phyloP scores from a whole-genome alignment of 306 rosid genomes.

The Castanopsis chinensis region DNA sequence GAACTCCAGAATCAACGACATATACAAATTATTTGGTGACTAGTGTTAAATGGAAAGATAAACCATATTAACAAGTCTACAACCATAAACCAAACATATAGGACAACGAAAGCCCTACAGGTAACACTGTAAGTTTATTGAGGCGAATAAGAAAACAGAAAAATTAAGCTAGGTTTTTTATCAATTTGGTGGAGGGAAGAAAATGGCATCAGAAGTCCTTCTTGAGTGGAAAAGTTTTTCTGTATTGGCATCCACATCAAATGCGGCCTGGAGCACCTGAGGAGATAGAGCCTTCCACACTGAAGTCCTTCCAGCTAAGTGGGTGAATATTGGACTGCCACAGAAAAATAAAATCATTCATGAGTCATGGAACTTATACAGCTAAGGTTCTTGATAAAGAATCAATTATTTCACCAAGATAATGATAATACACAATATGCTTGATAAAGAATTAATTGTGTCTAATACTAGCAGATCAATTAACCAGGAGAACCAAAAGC shows the following conservation, averaged over 20 bases:
- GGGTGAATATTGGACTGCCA: constrained; percentile 77
- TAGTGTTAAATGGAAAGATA: neutral
- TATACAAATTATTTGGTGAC: neutral
- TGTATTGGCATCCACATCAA: constrained; percentile 57
- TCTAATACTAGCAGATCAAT: too few relatives aligned
- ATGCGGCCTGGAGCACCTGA: constrained; percentile 62
- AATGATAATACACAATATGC: neutral
- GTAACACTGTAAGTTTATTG: neutral
- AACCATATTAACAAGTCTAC: neutral
- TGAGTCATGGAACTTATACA: neutral
- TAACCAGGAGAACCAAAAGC: neutral
- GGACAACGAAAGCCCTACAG: too few relatives aligned
- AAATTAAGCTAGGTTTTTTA: neutral
- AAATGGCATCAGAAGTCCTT: constrained; percentile 69
- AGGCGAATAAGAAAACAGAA: neutral
- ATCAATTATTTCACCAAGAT: neutral
- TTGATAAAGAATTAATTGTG: too few relatives aligned
- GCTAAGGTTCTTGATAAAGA: neutral
- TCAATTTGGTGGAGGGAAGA: constrained; percentile 85
- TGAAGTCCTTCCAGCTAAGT: constrained; percentile 76
- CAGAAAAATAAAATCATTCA: neutral
- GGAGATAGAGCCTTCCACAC: constrained; percentile 86
- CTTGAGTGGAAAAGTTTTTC: constrained; percentile 69
- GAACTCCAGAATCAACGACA: neutral
- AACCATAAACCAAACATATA: neutral